Percentiles rank a stretch among this genome's conserved stretches.
phyloP scores from a whole-genome alignment of 345 rosid species.

The Acer saccharum region DNA sequence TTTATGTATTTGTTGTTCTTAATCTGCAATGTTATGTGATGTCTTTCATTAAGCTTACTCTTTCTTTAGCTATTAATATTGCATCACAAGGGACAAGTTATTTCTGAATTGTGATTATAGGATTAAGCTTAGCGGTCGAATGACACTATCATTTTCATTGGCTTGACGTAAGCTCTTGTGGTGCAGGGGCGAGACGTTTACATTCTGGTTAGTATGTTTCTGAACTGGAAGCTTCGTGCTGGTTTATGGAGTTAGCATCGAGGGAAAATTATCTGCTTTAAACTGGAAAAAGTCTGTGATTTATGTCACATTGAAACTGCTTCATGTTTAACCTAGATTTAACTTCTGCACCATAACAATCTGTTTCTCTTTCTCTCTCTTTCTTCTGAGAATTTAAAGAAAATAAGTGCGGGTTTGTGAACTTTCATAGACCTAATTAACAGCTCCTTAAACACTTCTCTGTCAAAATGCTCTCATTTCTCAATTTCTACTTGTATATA shows the following conservation, averaged over 20 bases:
- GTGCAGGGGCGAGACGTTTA: slow-evolving; percentile 98
- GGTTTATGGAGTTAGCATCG: slow-evolving; percentile 15
- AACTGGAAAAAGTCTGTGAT: not conserved
- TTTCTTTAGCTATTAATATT: not conserved
- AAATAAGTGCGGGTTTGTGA: not conserved
- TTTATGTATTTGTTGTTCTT: not conserved
- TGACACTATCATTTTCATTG: not conserved
- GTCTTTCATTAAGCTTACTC: not conserved
- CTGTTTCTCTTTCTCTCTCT: not conserved
- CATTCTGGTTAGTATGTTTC: slow-evolving; percentile 78
- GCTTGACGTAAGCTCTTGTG: slow-evolving; percentile 24
- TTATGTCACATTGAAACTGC: slow-evolving; percentile 2
- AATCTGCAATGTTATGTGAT: not conserved
- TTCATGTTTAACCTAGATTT: not conserved
- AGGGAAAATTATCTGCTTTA: not conserved
- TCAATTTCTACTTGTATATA: not conserved
- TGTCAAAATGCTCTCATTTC: not conserved
- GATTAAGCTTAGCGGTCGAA: not conserved
- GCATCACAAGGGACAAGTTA: not conserved
- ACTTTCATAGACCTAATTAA: not conserved
- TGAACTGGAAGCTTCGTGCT: slow-evolving; percentile 28
- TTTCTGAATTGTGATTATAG: not conserved
- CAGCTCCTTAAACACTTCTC: not conserved
- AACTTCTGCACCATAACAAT: not conserved
- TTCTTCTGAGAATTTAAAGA: not conserved